Base-by-base conservation (phyloP, 2,329 filamentous ascomycete species). In the Seiridium cupressi region DNA sequence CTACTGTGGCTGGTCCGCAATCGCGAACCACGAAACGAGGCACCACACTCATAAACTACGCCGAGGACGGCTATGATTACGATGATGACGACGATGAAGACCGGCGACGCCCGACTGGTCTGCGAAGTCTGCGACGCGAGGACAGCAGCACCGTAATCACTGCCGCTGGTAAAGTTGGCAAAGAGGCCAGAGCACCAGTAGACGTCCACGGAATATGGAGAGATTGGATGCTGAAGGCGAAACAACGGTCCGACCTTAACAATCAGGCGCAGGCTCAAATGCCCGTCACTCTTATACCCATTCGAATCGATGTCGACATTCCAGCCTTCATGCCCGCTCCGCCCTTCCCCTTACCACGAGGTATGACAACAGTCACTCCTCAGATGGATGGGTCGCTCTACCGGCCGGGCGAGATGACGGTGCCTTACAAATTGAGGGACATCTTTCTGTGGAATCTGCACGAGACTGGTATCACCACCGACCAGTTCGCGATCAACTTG, bases 391-490 rank as follows among this genome's bases (percentile, higher is more conserved):
- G 69, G n/a, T 47, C 92, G 11, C 88, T 93, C 59, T 97, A 96
- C 77, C 89, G 89, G 69, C 82, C 84, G 59, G 90, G 90, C 59
- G 94, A 97, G 63, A 77, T 86, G 62, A 93, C 93, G 11, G 88
- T 93, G 1, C 90, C 92, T 3, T 97, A 93, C 76, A 87, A 95
- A 63, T 81, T 99, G 60, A 93, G 96, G 69, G 95, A 99, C 69
- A 90, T 91, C n/a, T 98, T 99, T 69, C 78, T 97, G 57, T 99
- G 95, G 95, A 99, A 99, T 69, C 82, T 99, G 11, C 94, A 98
- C 76, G 95, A 99, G 78, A 91, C 92, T 0, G 81, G 97, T 61
- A 91, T 93, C 56, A 99, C 95, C 0, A 96, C 95, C 1, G 95
- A 99, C 71, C 91, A 96, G 70, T 99, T 98, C 72, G 95, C 95